Base-by-base conservation (phyloP, 2,329 filamentous ascomycete genomes). In the Colletotrichum lupini region DNA sequence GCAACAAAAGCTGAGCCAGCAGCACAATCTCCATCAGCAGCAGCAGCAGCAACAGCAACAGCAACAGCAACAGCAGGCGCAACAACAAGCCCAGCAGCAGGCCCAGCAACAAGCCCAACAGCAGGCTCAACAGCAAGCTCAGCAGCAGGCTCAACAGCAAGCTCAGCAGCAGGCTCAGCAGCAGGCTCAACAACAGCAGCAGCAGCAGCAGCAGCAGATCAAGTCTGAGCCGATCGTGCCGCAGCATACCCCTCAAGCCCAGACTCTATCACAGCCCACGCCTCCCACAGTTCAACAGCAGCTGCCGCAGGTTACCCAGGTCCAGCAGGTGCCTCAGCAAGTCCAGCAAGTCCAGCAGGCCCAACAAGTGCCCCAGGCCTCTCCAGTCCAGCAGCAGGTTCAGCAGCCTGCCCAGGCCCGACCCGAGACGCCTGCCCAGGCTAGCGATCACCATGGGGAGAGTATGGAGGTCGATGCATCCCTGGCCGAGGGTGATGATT, bases 381-480 rank as follows among this genome's bases (percentile, higher is more conserved):
- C 60, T 9, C 70, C 74, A 5, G 66, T 55, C 37, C 81, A 80
- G 63, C 81, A 80, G 62, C 80, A 81, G 68, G 76, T 79, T 5
- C 81, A 83, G 57, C 82, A 83, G 42, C 78, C 81, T 19, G 79
- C 81, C 12, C 82, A 83, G 67, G 81, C 82, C 14, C 76, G 78
- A 32, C 75, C 76, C 5, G 81, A 83, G 35, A 74, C 78, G 12
- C 75, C 77, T 24, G 74, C 77, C 5, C 73, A 79, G 62, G 72
- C 77, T 59, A 83, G 84, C 68, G 85, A 87, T 53, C 76, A 79
- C 5, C 83, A 86, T 70, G 82, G 81, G 11, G 88, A 88, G 42
- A 83, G 86, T 26, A 87, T 90, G 83, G 88, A 90, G 8, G 83
- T 89, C 65, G 88, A 89, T 49, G 42, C 42, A 67, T 85, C 82